Conservation (phyloP, 2,329 filamentous ascomycete genomes). For the Colletotrichum tropicicola region DNA sequence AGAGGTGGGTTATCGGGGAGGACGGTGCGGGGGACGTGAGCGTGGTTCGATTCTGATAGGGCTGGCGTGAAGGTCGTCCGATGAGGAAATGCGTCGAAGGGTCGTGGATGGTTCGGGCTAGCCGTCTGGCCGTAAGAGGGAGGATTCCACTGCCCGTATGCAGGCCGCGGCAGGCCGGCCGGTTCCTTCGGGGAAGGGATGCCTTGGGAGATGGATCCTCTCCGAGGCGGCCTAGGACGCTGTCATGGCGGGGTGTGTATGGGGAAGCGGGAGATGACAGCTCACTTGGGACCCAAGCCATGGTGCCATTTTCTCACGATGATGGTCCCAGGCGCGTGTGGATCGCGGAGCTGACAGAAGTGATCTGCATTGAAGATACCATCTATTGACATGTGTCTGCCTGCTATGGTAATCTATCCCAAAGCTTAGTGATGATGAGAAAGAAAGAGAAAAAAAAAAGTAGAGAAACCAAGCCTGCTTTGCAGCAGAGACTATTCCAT, state of each 20-base stretch:
- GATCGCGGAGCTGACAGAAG: not conserved
- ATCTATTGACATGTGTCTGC: conserved; percentile 21
- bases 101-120: not conserved
- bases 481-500: conserved; percentile 15
- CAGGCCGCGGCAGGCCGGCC: conserved; percentile 1
- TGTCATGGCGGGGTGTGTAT: not conserved
- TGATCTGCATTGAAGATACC: conserved; percentile 13
- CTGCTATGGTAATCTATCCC: conserved; percentile 8
- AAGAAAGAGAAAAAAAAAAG: conserved; percentile 3
- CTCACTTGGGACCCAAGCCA: conserved; percentile 2
- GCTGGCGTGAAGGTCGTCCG: conserved; percentile 1
- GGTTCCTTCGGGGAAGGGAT: not conserved
- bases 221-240: not conserved
- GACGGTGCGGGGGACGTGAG: conserved; percentile 60
- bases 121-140: not conserved
- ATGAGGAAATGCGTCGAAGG: not conserved
- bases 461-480: conserved; percentile 22
- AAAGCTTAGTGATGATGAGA: not conserved
- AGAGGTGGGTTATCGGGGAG: conserved; percentile 70
- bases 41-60: conserved; percentile 58
- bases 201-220: not conserved
- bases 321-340: not conserved
- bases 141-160: not conserved
- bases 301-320: conserved; percentile 23
- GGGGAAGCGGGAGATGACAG: not conserved